These are phyloP conservation scores for Deinandra increscens DNA, from an alignment of 129 eudicot genomes.

Conservation along the genomic window DNA sequence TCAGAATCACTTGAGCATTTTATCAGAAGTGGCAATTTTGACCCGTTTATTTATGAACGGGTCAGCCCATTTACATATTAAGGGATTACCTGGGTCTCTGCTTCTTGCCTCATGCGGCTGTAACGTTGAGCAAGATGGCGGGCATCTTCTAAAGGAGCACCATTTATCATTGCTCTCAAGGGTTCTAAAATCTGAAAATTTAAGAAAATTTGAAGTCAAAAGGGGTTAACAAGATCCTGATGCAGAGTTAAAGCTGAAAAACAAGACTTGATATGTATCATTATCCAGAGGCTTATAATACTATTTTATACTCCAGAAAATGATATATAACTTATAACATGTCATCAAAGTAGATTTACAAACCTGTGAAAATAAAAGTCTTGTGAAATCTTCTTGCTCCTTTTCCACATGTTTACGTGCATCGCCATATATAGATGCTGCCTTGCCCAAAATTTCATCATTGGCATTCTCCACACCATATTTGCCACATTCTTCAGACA, in stretches of 20 bases:
- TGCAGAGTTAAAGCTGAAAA: background rate
- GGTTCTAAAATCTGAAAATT: conserved; percentile 78
- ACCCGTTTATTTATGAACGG: background rate
- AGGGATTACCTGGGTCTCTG: conserved; percentile 79
- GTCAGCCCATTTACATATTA: background rate
- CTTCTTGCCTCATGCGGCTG: conserved; percentile 98
- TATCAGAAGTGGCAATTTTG: background rate
- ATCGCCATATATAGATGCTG: conserved; percentile 93
- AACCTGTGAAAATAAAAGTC: conserved; percentile 78
- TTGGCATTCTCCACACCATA: conserved; percentile 78
- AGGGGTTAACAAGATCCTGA: conserved; percentile 7
- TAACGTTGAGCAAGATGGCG: conserved; percentile 98
- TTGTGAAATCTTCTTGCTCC: conserved; percentile 93
- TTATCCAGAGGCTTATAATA: conserved; percentile 4
- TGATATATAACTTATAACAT: conserved; percentile 5
- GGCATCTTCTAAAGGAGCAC: conserved; percentile 99
- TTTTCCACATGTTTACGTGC: conserved; percentile 95
- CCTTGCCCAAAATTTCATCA: conserved; percentile 81
- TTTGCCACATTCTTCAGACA: conserved; percentile 90
- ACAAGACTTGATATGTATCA: background rate
- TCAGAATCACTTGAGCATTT: background rate
- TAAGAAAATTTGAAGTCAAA: conserved; percentile 6
- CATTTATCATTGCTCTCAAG: conserved; percentile 75
- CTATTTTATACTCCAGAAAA: background rate
- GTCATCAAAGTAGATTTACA: background rate